A percentile compares a stretch with the other conserved stretches of the same genome.
Conservation (phyloP, 2,329 filamentous ascomycete genomes). For the Penicillium sp. region DNA sequence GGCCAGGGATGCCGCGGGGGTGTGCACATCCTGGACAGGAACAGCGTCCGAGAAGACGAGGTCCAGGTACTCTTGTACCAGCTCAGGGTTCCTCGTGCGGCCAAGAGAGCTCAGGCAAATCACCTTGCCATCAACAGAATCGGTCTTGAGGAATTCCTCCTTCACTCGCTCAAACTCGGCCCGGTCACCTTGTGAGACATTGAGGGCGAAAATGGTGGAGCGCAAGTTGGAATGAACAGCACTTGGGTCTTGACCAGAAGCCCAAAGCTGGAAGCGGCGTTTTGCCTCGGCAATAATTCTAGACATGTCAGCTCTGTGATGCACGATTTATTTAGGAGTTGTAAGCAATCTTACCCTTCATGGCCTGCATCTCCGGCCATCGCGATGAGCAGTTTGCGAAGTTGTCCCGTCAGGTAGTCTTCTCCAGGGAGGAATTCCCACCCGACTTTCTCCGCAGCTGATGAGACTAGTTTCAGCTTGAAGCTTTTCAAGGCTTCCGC, state of each 20-base stretch:
- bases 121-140: slow-evolving; percentile 86
- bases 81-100: slow-evolving; percentile 62
- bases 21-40: slow-evolving; percentile 81
- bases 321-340: background rate
- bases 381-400: slow-evolving; percentile 75
- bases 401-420: slow-evolving; percentile 74
- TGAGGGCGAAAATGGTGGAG: slow-evolving; percentile 73
- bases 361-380: slow-evolving; percentile 75
- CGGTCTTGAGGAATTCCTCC: slow-evolving; percentile 77
- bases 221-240: slow-evolving; percentile 80
- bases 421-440: slow-evolving; percentile 79
- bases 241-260: slow-evolving; percentile 58
- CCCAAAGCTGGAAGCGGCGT: slow-evolving; percentile 76
- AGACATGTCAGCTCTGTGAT: slow-evolving; percentile 11
- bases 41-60: slow-evolving; percentile 82
- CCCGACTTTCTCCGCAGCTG: slow-evolving; percentile 72
- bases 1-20: slow-evolving; percentile 68
- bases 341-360: slow-evolving; percentile 60
- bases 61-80: slow-evolving; percentile 65
- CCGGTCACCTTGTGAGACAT: slow-evolving; percentile 67
- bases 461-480: slow-evolving; percentile 69
- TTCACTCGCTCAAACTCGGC: slow-evolving; percentile 71
- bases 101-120: slow-evolving; percentile 75
- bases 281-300: slow-evolving; percentile 70
- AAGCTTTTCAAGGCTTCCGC: slow-evolving; percentile 73